Conservation (phyloP, 331 rosid species). For the Dryas integrifolia region DNA sequence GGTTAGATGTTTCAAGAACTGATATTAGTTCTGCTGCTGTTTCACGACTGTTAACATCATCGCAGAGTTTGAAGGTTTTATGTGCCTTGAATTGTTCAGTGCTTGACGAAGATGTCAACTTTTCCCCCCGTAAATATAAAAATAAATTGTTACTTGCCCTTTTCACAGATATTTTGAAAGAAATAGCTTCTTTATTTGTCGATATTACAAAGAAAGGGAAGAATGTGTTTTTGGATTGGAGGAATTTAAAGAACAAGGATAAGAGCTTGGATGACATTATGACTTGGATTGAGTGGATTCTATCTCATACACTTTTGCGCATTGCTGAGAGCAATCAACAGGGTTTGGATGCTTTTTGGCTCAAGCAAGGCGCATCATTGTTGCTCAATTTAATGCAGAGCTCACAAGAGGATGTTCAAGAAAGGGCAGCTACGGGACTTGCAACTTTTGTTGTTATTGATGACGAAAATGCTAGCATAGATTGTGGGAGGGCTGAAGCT, state of each 20-base stretch:
- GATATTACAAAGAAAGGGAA: conserved; percentile 58
- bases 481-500: conserved; percentile 91
- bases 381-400: conserved; percentile 97
- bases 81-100: conserved; percentile 87
- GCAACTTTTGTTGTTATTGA: conserved; percentile 98
- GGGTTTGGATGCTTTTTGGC: conserved; percentile 87
- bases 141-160: conserved; percentile 74
- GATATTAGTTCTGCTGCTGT: conserved; percentile 79
- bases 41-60: conserved; percentile 64
- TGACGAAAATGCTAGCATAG: conserved; percentile 95
- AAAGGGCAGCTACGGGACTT: conserved; percentile 99
- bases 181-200: conserved; percentile 68
- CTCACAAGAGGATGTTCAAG: conserved; percentile 96
- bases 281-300: conserved; percentile 98
- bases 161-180: conserved; percentile 76
- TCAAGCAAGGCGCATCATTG: conserved; percentile 84
- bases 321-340: conserved; percentile 96
- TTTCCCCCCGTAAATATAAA: conserved; percentile 61
- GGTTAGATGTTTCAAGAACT: conserved; percentile 93
- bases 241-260: conserved; percentile 49
- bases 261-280: conserved; percentile 73
- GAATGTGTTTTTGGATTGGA: conserved; percentile 87
- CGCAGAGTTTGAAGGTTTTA: conserved; percentile 70
- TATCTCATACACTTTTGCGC: conserved; percentile 89
- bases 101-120: conserved; percentile 73